Evolutionary conservation across 352 stramenopile species (phyloP).

Genomic region (Peronospora farinosa): DNA sequence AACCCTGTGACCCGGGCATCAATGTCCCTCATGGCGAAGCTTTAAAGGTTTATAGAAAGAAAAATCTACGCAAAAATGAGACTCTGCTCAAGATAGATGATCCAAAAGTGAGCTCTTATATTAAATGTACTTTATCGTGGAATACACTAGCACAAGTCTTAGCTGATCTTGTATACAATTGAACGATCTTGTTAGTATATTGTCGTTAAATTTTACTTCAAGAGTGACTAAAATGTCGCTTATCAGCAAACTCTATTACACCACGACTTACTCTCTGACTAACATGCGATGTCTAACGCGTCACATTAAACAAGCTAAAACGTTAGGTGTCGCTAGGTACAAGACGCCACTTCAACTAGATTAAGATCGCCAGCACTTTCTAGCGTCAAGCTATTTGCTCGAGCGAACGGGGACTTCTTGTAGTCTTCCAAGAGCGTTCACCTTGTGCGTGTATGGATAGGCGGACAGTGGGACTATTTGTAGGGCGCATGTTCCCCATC

Average conservation of each 20-base stretch:
- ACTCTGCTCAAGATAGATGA: slow-evolving; percentile 10
- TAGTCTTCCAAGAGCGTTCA: neutral
- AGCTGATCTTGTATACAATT: neutral
- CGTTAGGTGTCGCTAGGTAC: neutral
- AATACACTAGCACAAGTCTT: neutral
- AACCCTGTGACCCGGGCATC: slow-evolving; percentile 43
- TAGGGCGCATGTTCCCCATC: slow-evolving; percentile 10
- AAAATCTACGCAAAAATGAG: neutral
- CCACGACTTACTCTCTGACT: neutral
- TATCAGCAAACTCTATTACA: slow-evolving; percentile 10
- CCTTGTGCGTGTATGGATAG: neutral
- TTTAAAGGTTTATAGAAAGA: neutral
- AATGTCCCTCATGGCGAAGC: slow-evolving; percentile 24
- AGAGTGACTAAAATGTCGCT: slow-evolving; percentile 13
- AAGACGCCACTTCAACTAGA: slow-evolving; percentile 6
- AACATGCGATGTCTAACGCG: slow-evolving; percentile 1
- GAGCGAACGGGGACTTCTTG: neutral
- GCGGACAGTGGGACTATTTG: too few relatives aligned
- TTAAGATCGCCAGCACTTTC: slow-evolving; percentile 10
- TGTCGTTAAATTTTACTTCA: slow-evolving; percentile 5
- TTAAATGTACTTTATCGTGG: too few relatives aligned
- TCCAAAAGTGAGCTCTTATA: slow-evolving; percentile 12
- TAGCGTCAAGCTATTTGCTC: neutral
- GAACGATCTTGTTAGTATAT: neutral
- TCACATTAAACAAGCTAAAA: neutral